Percentiles rank a stretch among this genome's conserved stretches.
These are phyloP conservation scores for Lipomyces orientalis DNA, from an alignment of 805 yeast species.

Conservation along the genomic window DNA sequence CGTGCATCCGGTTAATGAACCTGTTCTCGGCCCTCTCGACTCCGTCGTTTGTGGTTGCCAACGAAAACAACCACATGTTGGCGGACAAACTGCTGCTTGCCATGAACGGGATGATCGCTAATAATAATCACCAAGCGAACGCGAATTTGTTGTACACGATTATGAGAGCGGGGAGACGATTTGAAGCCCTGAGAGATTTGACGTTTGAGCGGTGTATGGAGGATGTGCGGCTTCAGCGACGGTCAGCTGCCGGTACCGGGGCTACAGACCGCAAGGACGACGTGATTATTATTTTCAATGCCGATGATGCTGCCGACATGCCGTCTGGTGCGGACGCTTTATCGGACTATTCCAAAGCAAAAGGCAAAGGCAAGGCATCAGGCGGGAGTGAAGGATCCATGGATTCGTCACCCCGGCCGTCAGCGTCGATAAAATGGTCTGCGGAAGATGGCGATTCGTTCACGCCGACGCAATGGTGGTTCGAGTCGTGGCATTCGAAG, in stretches of 20 bases:
- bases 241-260: conserved; percentile 2
- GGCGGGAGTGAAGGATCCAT: not conserved
- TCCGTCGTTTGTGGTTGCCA: conserved; percentile 39
- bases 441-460: conserved; percentile 46
- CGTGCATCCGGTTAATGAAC: conserved; percentile 42
- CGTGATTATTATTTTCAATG: conserved; percentile 22
- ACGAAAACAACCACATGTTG: conserved; percentile 37
- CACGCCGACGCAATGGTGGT: conserved; percentile 59
- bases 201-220: conserved; percentile 31
- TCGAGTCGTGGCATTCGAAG: conserved; percentile 34
- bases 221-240: conserved; percentile 25
- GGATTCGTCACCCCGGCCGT: not conserved
- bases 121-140: conserved; percentile 41
- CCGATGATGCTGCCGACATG: conserved; percentile 1
- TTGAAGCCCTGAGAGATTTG: conserved; percentile 30
- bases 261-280: conserved; percentile 29
- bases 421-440: not conserved
- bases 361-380: conserved; percentile 31
- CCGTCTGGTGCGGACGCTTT: not conserved
- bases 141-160: conserved; percentile 40
- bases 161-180: conserved; percentile 38
- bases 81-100: conserved; percentile 37
- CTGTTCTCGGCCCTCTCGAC: conserved; percentile 38
- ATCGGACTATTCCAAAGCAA: conserved; percentile 1
- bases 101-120: conserved; percentile 37